Evolutionary conservation across 257 asterid genomes (phyloP).

Genomic region (Fraxinus quadrangulata): DNA sequence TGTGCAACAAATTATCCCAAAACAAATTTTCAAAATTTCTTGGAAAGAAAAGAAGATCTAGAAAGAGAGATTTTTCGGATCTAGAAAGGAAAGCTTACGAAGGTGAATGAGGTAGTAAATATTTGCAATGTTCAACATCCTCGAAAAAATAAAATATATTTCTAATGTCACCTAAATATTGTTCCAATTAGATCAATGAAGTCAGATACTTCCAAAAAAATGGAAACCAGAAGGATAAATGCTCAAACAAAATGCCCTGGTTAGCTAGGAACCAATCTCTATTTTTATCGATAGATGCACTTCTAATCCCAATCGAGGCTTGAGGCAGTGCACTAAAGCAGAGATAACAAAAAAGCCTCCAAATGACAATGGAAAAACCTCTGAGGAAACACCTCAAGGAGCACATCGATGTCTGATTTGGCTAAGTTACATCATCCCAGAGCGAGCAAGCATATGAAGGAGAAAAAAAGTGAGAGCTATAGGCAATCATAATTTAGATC

Average conservation of each 20-base stretch:
- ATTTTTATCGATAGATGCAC: conserved; percentile 33
- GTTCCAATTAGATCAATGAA: not conserved
- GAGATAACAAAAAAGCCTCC: conserved; percentile 18
- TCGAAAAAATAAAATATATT: not conserved
- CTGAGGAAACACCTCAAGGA: conserved; percentile 29
- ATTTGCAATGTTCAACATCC: not conserved
- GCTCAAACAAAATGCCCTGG: conserved; percentile 24
- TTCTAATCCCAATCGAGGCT: conserved; percentile 30
- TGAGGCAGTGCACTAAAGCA: conserved; percentile 33
- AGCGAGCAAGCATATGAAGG: conserved; percentile 11
- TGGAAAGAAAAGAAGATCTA: no score
- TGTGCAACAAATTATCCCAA: no score
- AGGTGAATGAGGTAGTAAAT: not conserved
- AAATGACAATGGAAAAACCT: conserved; percentile 21
- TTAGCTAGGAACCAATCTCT: conserved; percentile 42
- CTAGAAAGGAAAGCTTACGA: no score
- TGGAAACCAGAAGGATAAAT: not conserved
- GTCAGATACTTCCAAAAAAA: not conserved
- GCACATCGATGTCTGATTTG: conserved; percentile 55
- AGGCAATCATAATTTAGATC: no score
- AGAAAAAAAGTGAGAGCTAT: not conserved
- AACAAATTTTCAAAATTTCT: no score
- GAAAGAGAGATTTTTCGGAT: no score
- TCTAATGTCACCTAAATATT: not conserved
- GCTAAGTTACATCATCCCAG: conserved; percentile 57